Percentiles rank a stretch among this genome's conserved stretches.
phyloP scores from a whole-genome alignment of 2,329 filamentous ascomycete genomes.

The Scortechinia acanthostroma region DNA sequence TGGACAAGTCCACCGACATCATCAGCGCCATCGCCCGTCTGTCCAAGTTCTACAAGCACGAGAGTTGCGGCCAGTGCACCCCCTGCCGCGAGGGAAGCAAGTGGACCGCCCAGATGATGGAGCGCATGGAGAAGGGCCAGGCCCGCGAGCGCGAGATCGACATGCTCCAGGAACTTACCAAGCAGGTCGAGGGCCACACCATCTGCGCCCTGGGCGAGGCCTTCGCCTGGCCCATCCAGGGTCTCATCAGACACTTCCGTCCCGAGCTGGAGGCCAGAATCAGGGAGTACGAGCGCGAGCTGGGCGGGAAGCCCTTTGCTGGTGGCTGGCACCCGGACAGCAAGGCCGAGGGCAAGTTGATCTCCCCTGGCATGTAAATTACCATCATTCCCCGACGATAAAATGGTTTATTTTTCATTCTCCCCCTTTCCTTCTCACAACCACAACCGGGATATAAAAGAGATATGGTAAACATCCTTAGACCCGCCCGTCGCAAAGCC shows the following conservation, averaged over 20 bases:
- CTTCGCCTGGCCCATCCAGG: slow-evolving; percentile 97
- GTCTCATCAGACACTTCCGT: slow-evolving; percentile 94
- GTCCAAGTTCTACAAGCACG: slow-evolving; percentile 95
- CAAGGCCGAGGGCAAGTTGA: slow-evolving; percentile 70
- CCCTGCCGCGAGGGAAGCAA: slow-evolving; percentile 98
- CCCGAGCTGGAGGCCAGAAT: slow-evolving; percentile 91
- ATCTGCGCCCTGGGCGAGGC: slow-evolving; percentile 96
- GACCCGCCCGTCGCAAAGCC: too few relatives aligned
- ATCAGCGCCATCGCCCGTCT: slow-evolving; percentile 89
- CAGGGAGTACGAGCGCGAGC: slow-evolving; percentile 67
- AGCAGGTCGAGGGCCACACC: slow-evolving; percentile 98
- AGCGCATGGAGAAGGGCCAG: slow-evolving; percentile 85
- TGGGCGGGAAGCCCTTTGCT: slow-evolving; percentile 62
- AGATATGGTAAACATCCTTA: neutral
- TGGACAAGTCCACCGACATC: slow-evolving; percentile 96
- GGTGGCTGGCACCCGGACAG: slow-evolving; percentile 82
- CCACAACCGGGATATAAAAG: neutral
- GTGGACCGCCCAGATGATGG: slow-evolving; percentile 99
- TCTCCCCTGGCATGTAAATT: slow-evolving; percentile 86
- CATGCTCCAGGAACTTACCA: slow-evolving; percentile 98
- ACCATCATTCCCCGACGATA: too few relatives aligned
- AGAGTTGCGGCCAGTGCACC: slow-evolving; percentile 96
- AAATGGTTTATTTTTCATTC: neutral
- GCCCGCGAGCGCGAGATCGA: slow-evolving; percentile 90
- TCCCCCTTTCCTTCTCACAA: neutral